phyloP scores from a whole-genome alignment of 2,329 filamentous ascomycete genomes.

The Hypoxylon sp. region DNA sequence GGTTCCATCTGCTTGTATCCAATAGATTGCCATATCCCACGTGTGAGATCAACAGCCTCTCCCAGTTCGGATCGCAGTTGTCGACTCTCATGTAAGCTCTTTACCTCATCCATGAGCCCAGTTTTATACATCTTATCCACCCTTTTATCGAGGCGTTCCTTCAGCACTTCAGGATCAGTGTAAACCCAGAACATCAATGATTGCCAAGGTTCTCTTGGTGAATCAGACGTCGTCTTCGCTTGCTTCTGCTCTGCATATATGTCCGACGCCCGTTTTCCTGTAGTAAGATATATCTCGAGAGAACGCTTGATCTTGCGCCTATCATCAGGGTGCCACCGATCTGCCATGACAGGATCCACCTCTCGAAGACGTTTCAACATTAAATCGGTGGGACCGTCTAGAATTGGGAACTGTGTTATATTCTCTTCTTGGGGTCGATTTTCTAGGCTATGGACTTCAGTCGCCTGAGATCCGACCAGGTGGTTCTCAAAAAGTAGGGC shows the following conservation, averaged over 20 bases:
- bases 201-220: slow-evolving; percentile 60
- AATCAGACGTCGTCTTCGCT: slow-evolving; percentile 49
- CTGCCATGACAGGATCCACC: slow-evolving; percentile 91
- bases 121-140: slow-evolving; percentile 85
- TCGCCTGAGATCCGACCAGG: slow-evolving; percentile 63
- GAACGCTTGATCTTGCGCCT: slow-evolving; percentile 90
- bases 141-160: slow-evolving; percentile 79
- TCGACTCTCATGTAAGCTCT: slow-evolving; percentile 61
- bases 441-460: slow-evolving; percentile 56
- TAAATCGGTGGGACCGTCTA: slow-evolving; percentile 78
- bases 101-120: slow-evolving; percentile 66
- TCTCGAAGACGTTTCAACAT: slow-evolving; percentile 81
- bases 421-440: slow-evolving; percentile 55
- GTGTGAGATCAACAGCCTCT: slow-evolving; percentile 75
- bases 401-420: slow-evolving; percentile 73
- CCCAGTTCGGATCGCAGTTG: slow-evolving; percentile 60
- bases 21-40: slow-evolving; percentile 96
- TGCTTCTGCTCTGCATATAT: slow-evolving; percentile 84
- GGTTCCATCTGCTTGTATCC: slow-evolving; percentile 92
- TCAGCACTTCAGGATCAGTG: slow-evolving; percentile 77
- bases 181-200: slow-evolving; percentile 90
- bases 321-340: slow-evolving; percentile 94
- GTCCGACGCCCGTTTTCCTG: slow-evolving; percentile 85
- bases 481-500: slow-evolving; percentile 85
- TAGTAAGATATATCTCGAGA: slow-evolving; percentile 89